These are phyloP conservation scores for Cenchrus purpureus DNA, from an alignment of 176 grass and related monocot genomes.

Conservation along the genomic window DNA sequence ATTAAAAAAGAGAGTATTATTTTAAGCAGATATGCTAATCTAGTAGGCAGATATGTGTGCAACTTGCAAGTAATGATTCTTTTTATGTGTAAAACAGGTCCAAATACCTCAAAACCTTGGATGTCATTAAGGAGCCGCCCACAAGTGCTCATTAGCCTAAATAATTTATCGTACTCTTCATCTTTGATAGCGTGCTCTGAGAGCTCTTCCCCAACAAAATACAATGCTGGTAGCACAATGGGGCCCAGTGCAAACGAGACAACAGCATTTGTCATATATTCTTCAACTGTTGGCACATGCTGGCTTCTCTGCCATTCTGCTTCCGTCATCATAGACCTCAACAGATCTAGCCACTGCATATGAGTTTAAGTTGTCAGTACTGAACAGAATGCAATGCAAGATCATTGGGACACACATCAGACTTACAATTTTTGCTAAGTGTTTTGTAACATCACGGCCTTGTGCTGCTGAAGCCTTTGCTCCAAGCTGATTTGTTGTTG, in stretches of 20 bases:
- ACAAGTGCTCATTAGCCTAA: constrained; percentile 59
- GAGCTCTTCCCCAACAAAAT: constrained; percentile 65
- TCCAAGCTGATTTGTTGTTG: constrained; percentile 66
- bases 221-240: constrained; percentile 66
- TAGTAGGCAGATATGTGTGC: background rate
- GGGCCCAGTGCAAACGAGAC: constrained; percentile 71
- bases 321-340: constrained; percentile 75
- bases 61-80: background rate
- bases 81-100: background rate
- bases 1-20: background rate
- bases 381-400: background rate
- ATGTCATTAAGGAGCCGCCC: constrained; percentile 70
- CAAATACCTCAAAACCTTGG: constrained; percentile 56
- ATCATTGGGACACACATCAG: background rate
- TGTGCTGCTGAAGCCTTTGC: constrained; percentile 61
- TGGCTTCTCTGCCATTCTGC: constrained; percentile 60
- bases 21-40: background rate
- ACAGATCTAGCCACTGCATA: constrained; percentile 61
- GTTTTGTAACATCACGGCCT: constrained; percentile 50
- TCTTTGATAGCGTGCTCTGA: constrained; percentile 40
- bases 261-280: constrained; percentile 67
- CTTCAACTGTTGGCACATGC: constrained; percentile 54
- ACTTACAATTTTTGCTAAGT: constrained; percentile 72
- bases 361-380: background rate
- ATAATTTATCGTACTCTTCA: constrained; percentile 53